Conservation (phyloP, 306 rosid species). For the Rosa multiflora region DNA sequence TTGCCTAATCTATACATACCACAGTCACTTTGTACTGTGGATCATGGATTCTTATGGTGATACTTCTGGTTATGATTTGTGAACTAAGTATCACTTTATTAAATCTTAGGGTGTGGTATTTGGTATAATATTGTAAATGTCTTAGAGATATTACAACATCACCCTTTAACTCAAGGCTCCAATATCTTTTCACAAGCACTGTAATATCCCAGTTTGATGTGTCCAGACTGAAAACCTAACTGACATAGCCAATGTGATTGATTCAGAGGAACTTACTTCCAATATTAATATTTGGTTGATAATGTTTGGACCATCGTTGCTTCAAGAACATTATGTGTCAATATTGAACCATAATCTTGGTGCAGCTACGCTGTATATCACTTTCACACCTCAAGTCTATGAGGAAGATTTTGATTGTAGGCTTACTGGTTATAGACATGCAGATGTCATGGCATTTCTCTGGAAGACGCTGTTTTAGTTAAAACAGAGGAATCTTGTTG, state of each 20-base stretch:
- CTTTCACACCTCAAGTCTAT: not conserved
- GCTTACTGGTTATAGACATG: conserved; percentile 52
- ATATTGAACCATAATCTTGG: not conserved
- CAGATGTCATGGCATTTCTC: conserved; percentile 70
- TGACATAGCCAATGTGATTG: not conserved
- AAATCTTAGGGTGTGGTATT: not conserved
- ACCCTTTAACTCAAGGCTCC: not conserved
- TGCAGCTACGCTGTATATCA: not conserved
- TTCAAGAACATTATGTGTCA: conserved; percentile 15
- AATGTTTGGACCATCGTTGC: not conserved
- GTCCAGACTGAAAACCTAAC: not conserved
- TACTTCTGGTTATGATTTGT: not conserved
- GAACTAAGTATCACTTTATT: not conserved
- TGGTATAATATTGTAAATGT: not conserved
- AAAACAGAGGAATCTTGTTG: conserved; percentile 39
- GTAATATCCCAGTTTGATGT: not conserved
- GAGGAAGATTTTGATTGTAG: conserved; percentile 29
- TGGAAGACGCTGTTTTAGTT: conserved; percentile 38
- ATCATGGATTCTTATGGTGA: not conserved
- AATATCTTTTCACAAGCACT: not conserved
- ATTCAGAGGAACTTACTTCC: not conserved
- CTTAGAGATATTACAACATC: not conserved
- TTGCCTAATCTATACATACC: not conserved
- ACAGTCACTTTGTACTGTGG: not conserved
- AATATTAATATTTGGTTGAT: not conserved